Evolutionary conservation across 169 alveolate species (phyloP), one percentile per base, ranked within the genome.

Genomic region (Condylostoma magnum): DNA sequence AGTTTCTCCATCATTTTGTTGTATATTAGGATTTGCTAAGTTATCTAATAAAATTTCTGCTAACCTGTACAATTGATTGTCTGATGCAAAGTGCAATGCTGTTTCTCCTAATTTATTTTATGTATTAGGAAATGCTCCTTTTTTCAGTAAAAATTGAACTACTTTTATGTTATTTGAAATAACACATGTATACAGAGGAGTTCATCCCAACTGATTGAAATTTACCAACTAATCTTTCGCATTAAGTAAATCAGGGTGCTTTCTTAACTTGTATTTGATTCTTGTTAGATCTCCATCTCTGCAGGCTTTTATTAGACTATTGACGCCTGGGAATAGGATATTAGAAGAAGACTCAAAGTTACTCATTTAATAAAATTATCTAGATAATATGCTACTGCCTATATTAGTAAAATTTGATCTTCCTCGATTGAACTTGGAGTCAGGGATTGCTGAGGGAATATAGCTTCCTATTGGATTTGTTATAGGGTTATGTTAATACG

Each of bases 151-250:
- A 46, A 71, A 18, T 71, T 79, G 75, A 28, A 74, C 67, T 18
- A 74, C 81, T 47, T 70, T 66, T 41, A 79, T 44, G 51, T 79
- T 47, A 4, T 81, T 81, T 27, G 78, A 53, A 15, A 79, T 71
- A 33, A 79, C 73, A 33, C 79, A 53, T 34, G 81, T 44, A 71
- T 79, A 79, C 57, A 79, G 67, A 6, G 77, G 80, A 0, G 86
- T 71, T 81, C 86, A 79, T 34, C 77, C 79, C 41, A 73, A 58
- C 72, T 79, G 75, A 57, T 76, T 70, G n/a, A n/a, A n/a, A n/a
- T n/a, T n/a, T n/a, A n/a, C n/a, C n/a, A n/a, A 63, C 47, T 55
- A 48, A 46, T 77, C 67, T 20, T 18, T 5, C 25, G 20, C 67
- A 25, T 54, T 54, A 50, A 50, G 10, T 6, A 6, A 12, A 12